Percentiles rank a stretch among this genome's conserved stretches.
These are phyloP conservation scores for Parastagonospora nodorum DNA, from an alignment of 2,329 filamentous ascomycete species.

Conservation along the genomic window DNA sequence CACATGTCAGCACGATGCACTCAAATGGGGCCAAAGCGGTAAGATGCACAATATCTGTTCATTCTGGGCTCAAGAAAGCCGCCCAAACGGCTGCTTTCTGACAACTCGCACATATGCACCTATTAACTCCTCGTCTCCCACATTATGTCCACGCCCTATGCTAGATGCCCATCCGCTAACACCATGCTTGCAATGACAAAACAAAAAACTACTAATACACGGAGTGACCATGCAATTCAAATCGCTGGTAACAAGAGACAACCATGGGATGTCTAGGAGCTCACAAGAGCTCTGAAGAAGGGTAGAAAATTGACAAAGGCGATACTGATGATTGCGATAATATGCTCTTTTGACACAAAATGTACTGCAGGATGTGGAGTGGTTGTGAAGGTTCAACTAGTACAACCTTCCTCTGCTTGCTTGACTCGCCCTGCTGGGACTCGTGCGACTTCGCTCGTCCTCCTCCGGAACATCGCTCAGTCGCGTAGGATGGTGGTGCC, in stretches of 20 bases:
- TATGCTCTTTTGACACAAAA: slow-evolving; percentile 5
- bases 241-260: slow-evolving; percentile 3
- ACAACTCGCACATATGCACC: not conserved
- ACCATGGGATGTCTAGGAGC: not conserved
- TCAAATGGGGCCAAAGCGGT: not conserved
- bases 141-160: slow-evolving; percentile 6
- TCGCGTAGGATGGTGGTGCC: slow-evolving; percentile 47
- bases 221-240: not conserved
- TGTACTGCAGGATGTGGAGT: not conserved
- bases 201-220: slow-evolving; percentile 16
- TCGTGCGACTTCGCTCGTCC: slow-evolving; percentile 46
- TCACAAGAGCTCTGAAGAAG: slow-evolving; percentile 12
- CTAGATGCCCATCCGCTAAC: slow-evolving; percentile 6
- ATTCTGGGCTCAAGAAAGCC: not conserved
- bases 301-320: slow-evolving; percentile 6
- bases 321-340: slow-evolving; percentile 11
- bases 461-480: slow-evolving; percentile 49
- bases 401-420: slow-evolving; percentile 33
- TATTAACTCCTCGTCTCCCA: slow-evolving; percentile 2
- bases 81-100: not conserved
- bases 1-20: slow-evolving; percentile 2
- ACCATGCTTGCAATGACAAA: slow-evolving; percentile 13
- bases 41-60: not conserved
- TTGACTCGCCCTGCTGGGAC: slow-evolving; percentile 44
- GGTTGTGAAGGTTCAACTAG: slow-evolving; percentile 5